Conservation (phyloP, 768 basidiomycete genomes). For the Tremella mesenterica region DNA sequence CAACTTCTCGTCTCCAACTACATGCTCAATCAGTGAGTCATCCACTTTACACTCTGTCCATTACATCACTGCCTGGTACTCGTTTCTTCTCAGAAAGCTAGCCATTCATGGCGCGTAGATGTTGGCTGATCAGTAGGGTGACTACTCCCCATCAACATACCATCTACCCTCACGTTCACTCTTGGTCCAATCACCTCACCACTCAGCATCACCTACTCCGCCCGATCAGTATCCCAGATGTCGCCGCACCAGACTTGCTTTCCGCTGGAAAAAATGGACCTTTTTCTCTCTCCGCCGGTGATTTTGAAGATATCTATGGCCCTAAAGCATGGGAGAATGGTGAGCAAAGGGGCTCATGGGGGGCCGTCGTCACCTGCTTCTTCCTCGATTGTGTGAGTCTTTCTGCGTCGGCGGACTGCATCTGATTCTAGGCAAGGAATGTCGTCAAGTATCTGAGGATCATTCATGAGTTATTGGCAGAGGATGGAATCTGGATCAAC, state of each 20-base stretch:
- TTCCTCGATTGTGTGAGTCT: constrained; percentile 81
- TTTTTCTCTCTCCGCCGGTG: constrained; percentile 77
- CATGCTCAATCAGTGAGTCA: constrained; percentile 68
- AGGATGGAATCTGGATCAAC: constrained; percentile 88
- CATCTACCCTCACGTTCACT: constrained; percentile 83
- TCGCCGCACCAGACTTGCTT: constrained; percentile 63
- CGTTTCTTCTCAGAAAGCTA: too few relatives aligned
- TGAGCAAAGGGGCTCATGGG: constrained; percentile 70
- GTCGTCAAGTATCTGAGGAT: constrained; percentile 82
- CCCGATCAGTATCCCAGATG: constrained; percentile 68
- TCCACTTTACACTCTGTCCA: not conserved
- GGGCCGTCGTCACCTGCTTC: constrained; percentile 87
- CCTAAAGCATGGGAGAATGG: constrained; percentile 48
- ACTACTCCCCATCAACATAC: constrained; percentile 59
- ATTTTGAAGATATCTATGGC: constrained; percentile 89
- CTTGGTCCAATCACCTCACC: constrained; percentile 71
- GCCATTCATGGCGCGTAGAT: too few relatives aligned
- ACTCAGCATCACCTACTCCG: constrained; percentile 55
- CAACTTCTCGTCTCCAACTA: constrained; percentile 86
- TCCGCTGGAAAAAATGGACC: constrained; percentile 30
- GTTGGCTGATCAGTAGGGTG: constrained; percentile 49
- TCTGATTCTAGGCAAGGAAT: constrained; percentile 65
- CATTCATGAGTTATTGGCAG: constrained; percentile 70
- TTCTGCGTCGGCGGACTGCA: not conserved
- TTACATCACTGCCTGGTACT: not conserved